Evolutionary conservation across 148 eudicot species (phyloP), one percentile per base, ranked within the genome.

Genomic region (Fagopyrum homotropicum): DNA sequence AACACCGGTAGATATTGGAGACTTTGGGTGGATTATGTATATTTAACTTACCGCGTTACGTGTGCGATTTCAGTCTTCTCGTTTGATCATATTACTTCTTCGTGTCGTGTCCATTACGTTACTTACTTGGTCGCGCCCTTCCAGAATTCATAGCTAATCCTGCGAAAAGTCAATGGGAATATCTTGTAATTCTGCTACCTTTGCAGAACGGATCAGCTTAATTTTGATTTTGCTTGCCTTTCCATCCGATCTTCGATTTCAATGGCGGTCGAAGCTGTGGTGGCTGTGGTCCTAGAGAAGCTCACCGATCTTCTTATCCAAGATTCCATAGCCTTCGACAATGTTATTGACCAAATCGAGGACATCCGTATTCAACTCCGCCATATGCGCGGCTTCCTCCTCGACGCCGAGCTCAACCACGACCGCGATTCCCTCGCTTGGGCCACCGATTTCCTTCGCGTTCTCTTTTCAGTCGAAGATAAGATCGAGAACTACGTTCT

Each of bases 231-330:
- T 26, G 40, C 40, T 26, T 19, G 9, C 40, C 10, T 9, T 4
- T 59, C 35, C 66, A 12, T 3, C 66, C 22, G 9, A 35, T 35
- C 26, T 11, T 29, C 68, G 35, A 30, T 30, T 19, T 4, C 51
- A 35, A 80, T 80, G 84, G 84, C 81, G 14, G 63, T 72, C 8
- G 81, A 71, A 72, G 84, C 79, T 14, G 84, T 81, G 7, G 81
- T 44, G 12, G 52, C 70, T 22, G 76, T 47, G 69, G 73, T 78
- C 59, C 60, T 78, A 45, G 72, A 75, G 17, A 81, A 78, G 26
- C 76, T 81, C 16, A 75, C 76, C 49, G 78, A 81, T 55, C 77
- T 77, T 19, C 26, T 75, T 16, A 81, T 75, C 72, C 74, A 75
- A 46, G 78, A 81, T 17, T 75, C 81, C 51, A 54, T 74, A 4